A percentile compares a stretch with the other conserved stretches of the same genome.
Evolutionary conservation across 495 filamentous ascomycete species (phyloP).

Genomic region (Hyaloscypha finlandica): DNA sequence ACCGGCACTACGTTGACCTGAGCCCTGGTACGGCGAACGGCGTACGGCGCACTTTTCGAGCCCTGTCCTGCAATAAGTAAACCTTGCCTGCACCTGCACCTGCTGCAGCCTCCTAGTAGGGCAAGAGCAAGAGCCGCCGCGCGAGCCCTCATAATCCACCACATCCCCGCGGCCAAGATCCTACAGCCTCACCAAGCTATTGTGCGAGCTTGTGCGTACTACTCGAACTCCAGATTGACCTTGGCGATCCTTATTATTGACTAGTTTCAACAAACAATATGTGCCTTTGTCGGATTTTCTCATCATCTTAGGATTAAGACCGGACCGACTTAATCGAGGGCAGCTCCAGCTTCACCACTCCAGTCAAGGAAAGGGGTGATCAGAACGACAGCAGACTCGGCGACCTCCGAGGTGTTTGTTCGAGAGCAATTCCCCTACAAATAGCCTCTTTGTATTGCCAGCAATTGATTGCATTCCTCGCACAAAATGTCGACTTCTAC

Average conservation of each 20-base stretch:
- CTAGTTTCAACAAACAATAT: background rate
- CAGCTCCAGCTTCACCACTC: background rate
- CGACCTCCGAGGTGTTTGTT: background rate
- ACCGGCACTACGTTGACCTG: too few relatives aligned
- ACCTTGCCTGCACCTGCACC: too few relatives aligned
- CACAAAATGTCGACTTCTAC: background rate
- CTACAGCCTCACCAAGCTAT: background rate
- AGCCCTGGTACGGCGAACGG: too few relatives aligned
- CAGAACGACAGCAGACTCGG: background rate
- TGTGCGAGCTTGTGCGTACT: background rate
- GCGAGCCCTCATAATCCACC: background rate
- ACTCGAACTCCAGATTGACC: background rate
- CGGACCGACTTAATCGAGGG: background rate
- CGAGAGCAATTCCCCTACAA: background rate
- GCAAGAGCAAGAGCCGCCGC: too few relatives aligned
- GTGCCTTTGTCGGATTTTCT: background rate
- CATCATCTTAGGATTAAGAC: background rate
- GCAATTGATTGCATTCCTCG: constrained; percentile 1
- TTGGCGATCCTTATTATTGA: background rate
- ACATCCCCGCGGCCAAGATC: background rate
- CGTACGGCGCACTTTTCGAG: too few relatives aligned
- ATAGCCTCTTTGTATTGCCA: background rate
- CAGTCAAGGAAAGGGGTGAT: background rate
- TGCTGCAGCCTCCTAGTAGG: too few relatives aligned
- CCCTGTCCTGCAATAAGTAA: too few relatives aligned